Percentiles rank a stretch among this genome's conserved stretches.
These are phyloP conservation scores for Diversispora eburnea DNA, from an alignment of 192 early-diverging fungal genomes.

Conservation along the genomic window DNA sequence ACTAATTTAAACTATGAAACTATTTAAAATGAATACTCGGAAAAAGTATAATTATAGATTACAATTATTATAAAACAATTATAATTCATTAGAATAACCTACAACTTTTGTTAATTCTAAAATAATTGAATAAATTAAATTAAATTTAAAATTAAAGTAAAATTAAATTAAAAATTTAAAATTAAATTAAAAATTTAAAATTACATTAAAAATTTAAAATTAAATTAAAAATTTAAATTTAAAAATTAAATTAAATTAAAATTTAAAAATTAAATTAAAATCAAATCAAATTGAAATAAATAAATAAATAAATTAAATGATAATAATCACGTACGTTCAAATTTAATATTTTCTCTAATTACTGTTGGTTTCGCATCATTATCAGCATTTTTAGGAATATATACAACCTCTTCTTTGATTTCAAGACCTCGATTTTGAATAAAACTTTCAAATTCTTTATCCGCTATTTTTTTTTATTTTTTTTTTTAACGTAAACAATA, in stretches of 20 bases:
- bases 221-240: too few relatives aligned
- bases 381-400: slow-evolving; percentile 75
- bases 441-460: slow-evolving; percentile 1
- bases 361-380: slow-evolving; percentile 84
- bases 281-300: too few relatives aligned
- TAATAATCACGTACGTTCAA: slow-evolving; percentile 55
- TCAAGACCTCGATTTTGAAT: slow-evolving; percentile 12
- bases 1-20: too few relatives aligned
- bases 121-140: background rate
- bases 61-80: background rate
- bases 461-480: background rate
- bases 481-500: background rate
- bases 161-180: too few relatives aligned
- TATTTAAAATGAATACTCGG: too few relatives aligned
- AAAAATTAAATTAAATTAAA: too few relatives aligned
- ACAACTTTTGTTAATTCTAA: slow-evolving; percentile 29
- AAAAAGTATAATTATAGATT: background rate
- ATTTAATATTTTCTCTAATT: slow-evolving; percentile 84
- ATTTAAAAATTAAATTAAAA: too few relatives aligned
- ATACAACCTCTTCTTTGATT: slow-evolving; percentile 49
- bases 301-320: background rate
- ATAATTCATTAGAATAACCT: slow-evolving; percentile 28
- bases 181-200: too few relatives aligned
- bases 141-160: too few relatives aligned
- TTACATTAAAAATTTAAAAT: too few relatives aligned